phyloP scores from a whole-genome alignment of 768 basidiomycete genomes.

The Trichaptum fuscoviolaceum region DNA sequence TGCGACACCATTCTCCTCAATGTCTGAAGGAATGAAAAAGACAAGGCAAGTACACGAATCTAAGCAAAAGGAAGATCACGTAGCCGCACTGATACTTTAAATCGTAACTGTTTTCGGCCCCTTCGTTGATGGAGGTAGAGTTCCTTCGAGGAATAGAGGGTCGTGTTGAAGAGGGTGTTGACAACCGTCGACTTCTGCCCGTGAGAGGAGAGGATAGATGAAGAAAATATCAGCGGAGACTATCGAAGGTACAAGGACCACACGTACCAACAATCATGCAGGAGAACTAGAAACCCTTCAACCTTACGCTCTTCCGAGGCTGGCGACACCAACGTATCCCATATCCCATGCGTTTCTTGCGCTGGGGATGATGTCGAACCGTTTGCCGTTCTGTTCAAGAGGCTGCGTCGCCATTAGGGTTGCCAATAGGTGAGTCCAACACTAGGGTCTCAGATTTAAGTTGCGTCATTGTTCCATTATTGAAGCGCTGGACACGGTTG shows the following conservation, averaged over 20 bases:
- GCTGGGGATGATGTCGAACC: no score
- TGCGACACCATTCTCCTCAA: conserved; percentile 97
- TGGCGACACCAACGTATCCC: conserved; percentile 97
- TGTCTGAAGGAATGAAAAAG: conserved; percentile 54
- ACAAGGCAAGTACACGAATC: not conserved
- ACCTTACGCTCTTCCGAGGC: conserved; percentile 93
- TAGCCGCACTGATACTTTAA: conserved; percentile 97
- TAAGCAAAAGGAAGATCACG: conserved; percentile 31
- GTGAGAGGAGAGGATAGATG: conserved; percentile 9
- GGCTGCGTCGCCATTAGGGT: conserved; percentile 54
- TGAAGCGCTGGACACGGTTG: no score
- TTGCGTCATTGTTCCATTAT: no score
- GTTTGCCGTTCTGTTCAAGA: conserved; percentile 53
- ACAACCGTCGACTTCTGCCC: conserved; percentile 99
- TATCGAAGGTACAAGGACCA: conserved; percentile 8
- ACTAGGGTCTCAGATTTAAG: no score
- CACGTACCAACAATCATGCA: conserved; percentile 97
- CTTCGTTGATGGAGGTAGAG: conserved; percentile 79
- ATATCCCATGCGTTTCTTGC: conserved; percentile 90
- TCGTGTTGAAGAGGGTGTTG: conserved; percentile 98
- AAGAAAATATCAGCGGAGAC: not conserved
- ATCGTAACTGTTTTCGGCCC: conserved; percentile 92
- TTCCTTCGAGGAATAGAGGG: conserved; percentile 87
- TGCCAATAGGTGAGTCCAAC: conserved; percentile 71
- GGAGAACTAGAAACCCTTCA: conserved; percentile 99